Evolutionary conservation across 805 yeast species (phyloP), one percentile per base, ranked within the genome.

Genomic region (Sugiyamaella floridensis): DNA sequence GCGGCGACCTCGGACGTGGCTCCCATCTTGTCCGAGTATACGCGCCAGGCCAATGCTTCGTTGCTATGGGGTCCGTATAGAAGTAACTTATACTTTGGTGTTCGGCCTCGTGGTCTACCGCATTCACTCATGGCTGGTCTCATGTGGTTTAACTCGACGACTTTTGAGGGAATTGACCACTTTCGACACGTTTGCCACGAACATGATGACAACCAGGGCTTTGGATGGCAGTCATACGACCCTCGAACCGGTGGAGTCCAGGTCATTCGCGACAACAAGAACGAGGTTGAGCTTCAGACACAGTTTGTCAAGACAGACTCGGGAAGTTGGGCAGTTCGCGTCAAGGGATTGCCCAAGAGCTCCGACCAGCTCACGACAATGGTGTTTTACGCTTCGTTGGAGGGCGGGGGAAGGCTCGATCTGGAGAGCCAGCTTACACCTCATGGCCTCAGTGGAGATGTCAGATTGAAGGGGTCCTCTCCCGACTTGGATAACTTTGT

Each of bases 51-150:
- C 6, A 71, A 75, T 47, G 70, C 76, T 43, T 77, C 88, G 1
- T 70, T 86, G 26, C 66, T 81, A 32, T 92, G 99, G 99, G 98
- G 96, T 1, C 95, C 98, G 0, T 92, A 89, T 68, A 72, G 97
- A 57, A 83, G 97, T 8, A 86, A 88, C 52, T 73, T 88, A 43
- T 93, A 90, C 68, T 72, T 90, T 55, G 98, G 98, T 1, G 71
- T 93, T 46, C 76, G 90, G 45, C 96, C 98, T 2, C 73, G 92
- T 47, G 37, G 37, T 14, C 62, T 86, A 2, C 96, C 97, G 1
- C 76, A 80, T 37, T 80, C 92, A 1, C 74, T 93, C 49, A 63
- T 84, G 53, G 72, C 88, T 12, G 98, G 98, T 0, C 71, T 90
- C 22, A 80, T 92, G 82, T 92, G 98, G 98, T 87, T 81, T 71